Conservation (phyloP, 257 asterid genomes). For the Cordia subcordata region DNA sequence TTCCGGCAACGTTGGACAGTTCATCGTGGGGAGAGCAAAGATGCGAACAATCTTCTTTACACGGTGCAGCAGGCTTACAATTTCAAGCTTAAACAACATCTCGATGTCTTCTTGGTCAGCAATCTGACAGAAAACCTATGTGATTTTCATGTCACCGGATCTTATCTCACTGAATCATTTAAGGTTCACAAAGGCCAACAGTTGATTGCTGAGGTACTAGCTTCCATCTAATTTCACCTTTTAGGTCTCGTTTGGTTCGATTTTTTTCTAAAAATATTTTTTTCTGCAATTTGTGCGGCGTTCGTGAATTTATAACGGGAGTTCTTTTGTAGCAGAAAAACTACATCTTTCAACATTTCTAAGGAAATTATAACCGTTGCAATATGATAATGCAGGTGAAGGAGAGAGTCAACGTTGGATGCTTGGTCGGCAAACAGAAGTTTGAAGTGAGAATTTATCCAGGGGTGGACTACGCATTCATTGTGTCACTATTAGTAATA, state of each 20-base stretch:
- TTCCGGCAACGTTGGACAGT: constrained; percentile 34
- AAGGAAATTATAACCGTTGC: background rate
- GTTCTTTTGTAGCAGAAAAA: too few relatives aligned
- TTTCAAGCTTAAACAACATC: constrained; percentile 26
- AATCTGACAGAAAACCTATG: constrained; percentile 18
- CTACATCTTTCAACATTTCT: too few relatives aligned
- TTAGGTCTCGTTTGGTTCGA: too few relatives aligned
- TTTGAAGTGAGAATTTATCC: constrained; percentile 53
- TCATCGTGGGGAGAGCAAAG: constrained; percentile 29
- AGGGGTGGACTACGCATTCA: constrained; percentile 39
- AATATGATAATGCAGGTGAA: constrained; percentile 27
- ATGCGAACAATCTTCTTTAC: constrained; percentile 25
- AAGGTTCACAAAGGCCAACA: constrained; percentile 31
- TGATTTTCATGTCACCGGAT: constrained; percentile 33
- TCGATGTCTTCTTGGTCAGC: constrained; percentile 34
- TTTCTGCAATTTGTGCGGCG: too few relatives aligned
- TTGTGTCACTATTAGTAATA: constrained; percentile 34
- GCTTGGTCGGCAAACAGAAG: constrained; percentile 26
- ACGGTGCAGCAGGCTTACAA: constrained; percentile 20
- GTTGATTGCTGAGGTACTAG: constrained; percentile 42
- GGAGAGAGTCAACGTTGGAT: constrained; percentile 32
- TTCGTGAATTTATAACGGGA: too few relatives aligned
- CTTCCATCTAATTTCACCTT: too few relatives aligned
- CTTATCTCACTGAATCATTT: constrained; percentile 31
- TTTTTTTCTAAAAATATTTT: too few relatives aligned